Evolutionary conservation across 2,329 filamentous ascomycete genomes (phyloP).

Genomic region (Colletotrichum trifolii): DNA sequence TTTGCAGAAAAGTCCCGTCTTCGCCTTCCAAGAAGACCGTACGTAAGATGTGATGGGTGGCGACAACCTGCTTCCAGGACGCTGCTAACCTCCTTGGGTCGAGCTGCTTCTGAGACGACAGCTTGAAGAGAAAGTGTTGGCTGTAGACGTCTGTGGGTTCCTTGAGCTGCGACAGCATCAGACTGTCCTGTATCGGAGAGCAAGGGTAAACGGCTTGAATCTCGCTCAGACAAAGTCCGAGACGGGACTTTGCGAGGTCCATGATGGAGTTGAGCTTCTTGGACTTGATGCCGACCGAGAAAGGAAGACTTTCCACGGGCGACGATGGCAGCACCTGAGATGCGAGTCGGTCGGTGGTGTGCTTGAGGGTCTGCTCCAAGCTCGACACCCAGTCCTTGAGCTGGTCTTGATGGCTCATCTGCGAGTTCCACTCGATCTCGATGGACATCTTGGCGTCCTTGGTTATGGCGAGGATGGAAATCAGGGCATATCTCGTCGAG

Average conservation of each 20-base stretch:
- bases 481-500: slow-evolving; percentile 11
- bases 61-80: slow-evolving; percentile 16
- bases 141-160: neutral
- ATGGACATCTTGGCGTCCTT: slow-evolving; percentile 2
- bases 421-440: slow-evolving; percentile 24
- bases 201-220: slow-evolving; percentile 22
- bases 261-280: neutral
- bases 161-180: slow-evolving; percentile 29
- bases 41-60: neutral
- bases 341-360: neutral
- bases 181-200: slow-evolving; percentile 26
- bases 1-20: neutral
- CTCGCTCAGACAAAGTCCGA: neutral
- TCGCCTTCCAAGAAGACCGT: slow-evolving; percentile 15
- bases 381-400: slow-evolving; percentile 9
- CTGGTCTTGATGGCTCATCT: slow-evolving; percentile 18
- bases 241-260: neutral
- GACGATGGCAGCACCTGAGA: neutral
- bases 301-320: neutral
- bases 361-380: neutral
- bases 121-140: slow-evolving; percentile 24
- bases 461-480: slow-evolving; percentile 12
- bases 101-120: neutral
- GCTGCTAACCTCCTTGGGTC: neutral
- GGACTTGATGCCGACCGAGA: neutral